Percentiles rank a stretch among this genome's conserved stretches.
Conservation (phyloP, 768 basidiomycete species). For the Phylloporus arenicola region DNA sequence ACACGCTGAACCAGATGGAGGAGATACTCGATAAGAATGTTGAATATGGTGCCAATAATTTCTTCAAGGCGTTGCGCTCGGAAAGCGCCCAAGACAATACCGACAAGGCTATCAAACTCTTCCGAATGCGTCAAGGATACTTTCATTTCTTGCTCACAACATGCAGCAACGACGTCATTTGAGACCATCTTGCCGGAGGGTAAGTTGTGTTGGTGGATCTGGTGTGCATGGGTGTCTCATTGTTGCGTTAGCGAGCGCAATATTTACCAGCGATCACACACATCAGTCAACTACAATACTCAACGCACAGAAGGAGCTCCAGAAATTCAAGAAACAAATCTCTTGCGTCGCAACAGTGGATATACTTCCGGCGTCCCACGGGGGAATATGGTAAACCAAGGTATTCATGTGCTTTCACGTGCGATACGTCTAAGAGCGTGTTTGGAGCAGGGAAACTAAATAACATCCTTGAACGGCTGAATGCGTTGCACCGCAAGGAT, state of each 20-base stretch:
- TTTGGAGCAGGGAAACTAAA: conserved; percentile 1
- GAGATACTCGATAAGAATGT: not conserved
- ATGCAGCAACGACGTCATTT: too few relatives aligned
- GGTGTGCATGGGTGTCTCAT: not conserved
- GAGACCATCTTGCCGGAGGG: too few relatives aligned
- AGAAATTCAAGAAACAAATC: not conserved
- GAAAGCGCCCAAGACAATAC: not conserved
- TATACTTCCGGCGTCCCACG: not conserved
- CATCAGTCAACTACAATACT: too few relatives aligned
- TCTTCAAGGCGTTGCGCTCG: not conserved
- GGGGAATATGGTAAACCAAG: not conserved
- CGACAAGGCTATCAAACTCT: conserved; percentile 3
- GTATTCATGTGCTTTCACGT: not conserved
- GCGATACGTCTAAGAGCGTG: not conserved
- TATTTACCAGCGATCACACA: not conserved
- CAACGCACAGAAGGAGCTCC: not conserved
- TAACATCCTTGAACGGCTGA: conserved; percentile 1
- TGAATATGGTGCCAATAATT: not conserved
- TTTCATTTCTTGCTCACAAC: conserved; percentile 12
- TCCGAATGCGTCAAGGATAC: not conserved
- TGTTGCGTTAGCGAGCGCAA: not conserved
- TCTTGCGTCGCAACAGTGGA: too few relatives aligned
- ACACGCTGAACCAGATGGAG: conserved; percentile 7
- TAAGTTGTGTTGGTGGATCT: not conserved
- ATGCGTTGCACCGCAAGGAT: conserved; percentile 1